These are phyloP conservation scores for Mycena galericulata DNA, from an alignment of 768 basidiomycete species.

Conservation along the genomic window DNA sequence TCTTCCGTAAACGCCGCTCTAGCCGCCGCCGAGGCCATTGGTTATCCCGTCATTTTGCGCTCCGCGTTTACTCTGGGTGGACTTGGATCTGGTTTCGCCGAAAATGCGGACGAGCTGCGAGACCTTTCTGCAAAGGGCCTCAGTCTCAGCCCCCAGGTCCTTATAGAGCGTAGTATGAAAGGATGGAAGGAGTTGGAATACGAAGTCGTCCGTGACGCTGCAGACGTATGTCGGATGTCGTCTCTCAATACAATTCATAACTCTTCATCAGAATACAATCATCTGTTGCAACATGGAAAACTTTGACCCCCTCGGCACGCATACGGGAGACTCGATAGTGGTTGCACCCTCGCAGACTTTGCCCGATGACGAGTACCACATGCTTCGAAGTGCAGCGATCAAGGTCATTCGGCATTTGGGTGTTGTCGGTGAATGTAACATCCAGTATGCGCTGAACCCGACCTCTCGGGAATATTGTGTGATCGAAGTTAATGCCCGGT, in stretches of 20 bases:
- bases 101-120: slow-evolving; percentile 93
- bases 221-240: slow-evolving; percentile 76
- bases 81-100: slow-evolving; percentile 97
- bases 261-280: slow-evolving; percentile 86
- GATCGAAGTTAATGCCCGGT: slow-evolving; percentile 97
- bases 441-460: slow-evolving; percentile 98
- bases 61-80: slow-evolving; percentile 98
- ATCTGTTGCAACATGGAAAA: slow-evolving; percentile 99
- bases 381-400: slow-evolving; percentile 97
- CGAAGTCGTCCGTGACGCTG: slow-evolving; percentile 97
- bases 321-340: slow-evolving; percentile 99
- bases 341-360: slow-evolving; percentile 98
- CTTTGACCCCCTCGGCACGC: slow-evolving; percentile 98
- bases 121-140: slow-evolving; percentile 94
- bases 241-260: slow-evolving; percentile 27
- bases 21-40: slow-evolving; percentile 89
- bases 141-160: slow-evolving; percentile 91
- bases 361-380: slow-evolving; percentile 98
- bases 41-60: slow-evolving; percentile 97
- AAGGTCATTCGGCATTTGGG: slow-evolving; percentile 94
- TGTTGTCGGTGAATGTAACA: slow-evolving; percentile 95
- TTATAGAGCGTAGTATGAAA: slow-evolving; percentile 98
- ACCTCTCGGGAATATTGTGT: slow-evolving; percentile 94
- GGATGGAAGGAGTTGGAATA: slow-evolving; percentile 99
- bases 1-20: slow-evolving; percentile 96